Percentiles rank a stretch among this genome's conserved stretches.
These are phyloP conservation scores for Xylaria palmicola DNA, from an alignment of 495 filamentous ascomycete genomes.

Conservation along the genomic window DNA sequence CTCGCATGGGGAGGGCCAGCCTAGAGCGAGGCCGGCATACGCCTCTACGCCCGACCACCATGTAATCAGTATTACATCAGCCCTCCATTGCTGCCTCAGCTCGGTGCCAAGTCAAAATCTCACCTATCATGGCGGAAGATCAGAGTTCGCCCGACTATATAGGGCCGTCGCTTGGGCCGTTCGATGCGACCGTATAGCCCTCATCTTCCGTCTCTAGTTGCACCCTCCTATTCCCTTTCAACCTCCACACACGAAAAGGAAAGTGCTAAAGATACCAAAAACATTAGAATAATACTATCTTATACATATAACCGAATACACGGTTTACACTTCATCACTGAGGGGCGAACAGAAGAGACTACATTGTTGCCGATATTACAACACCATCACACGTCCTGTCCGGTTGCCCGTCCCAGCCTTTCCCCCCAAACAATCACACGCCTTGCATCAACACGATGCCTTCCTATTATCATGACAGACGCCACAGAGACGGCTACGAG, in stretches of 20 bases:
- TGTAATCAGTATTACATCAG: neutral
- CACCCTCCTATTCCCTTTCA: neutral
- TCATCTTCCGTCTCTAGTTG: neutral
- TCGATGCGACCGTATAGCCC: neutral
- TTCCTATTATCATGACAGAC: constrained; percentile 6
- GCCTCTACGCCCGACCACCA: neutral
- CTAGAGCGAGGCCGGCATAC: neutral
- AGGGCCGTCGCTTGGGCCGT: neutral
- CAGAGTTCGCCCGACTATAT: neutral
- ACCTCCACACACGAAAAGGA: neutral
- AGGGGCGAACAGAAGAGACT: neutral
- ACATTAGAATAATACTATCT: neutral
- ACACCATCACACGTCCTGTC: neutral
- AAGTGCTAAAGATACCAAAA: neutral
- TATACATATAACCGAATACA: neutral
- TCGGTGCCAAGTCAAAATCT: neutral
- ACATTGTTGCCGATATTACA: neutral
- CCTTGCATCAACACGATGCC: constrained; percentile 15
- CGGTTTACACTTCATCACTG: neutral
- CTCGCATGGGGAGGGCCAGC: too few species aligned
- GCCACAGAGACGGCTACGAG: constrained; percentile 7
- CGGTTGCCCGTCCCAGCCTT: neutral
- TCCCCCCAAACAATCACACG: neutral
- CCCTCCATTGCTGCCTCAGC: neutral
- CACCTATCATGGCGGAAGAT: neutral